These are phyloP conservation scores for grape (Vitis vinifera) DNA, from an alignment of 164 flowering plant genomes.

Conservation along the genomic window ASM3070453v1 NC_081820.1:1329501-1330000, in stretches of 20 bases:
- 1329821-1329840: background rate
- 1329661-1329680: background rate
- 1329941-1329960: conserved; percentile 28
- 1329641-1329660: conserved; percentile 6
- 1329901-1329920: background rate
- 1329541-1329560: conserved; percentile 25
- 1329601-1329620: conserved; percentile 3
- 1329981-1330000: conserved; percentile 15
- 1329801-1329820: conserved; percentile 7
- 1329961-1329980: conserved; percentile 21
- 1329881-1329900: conserved; percentile 7
- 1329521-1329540: conserved; percentile 22
- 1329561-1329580: conserved; percentile 8
- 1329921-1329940: conserved; percentile 23
- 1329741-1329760: conserved; percentile 6
- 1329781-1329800: conserved; percentile 3
- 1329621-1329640: conserved; percentile 25
- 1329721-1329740: background rate
- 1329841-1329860: background rate
- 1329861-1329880: conserved; percentile 3
- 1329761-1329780: background rate
- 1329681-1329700: background rate
- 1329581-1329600: background rate
- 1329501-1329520: conserved; percentile 25
- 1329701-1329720: background rate